A percentile compares a stretch with the other conserved stretches of the same genome.
These are phyloP conservation scores for Leccinum glutinopallens DNA, from an alignment of 1,284 basidiomycete species.

Conservation along the genomic window DNA sequence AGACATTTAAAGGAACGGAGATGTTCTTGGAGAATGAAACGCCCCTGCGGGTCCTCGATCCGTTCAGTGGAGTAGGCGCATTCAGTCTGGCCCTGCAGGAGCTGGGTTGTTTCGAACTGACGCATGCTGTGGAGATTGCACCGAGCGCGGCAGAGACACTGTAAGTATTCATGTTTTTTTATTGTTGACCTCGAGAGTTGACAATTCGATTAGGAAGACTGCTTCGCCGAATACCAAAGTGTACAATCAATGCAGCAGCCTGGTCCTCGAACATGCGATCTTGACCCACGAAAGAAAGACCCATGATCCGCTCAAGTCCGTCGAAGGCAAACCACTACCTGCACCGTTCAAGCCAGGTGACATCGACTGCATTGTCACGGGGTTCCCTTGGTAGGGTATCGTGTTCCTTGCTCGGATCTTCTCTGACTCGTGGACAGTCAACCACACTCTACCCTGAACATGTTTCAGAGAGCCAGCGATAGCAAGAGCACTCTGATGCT, in stretches of 20 bases:
- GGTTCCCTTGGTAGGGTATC: constrained; percentile 67
- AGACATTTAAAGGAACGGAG: constrained; percentile 37
- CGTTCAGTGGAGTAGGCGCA: constrained; percentile 67
- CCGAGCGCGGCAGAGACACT: constrained; percentile 71
- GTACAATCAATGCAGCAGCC: constrained; percentile 64
- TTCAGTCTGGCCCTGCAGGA: constrained; percentile 60
- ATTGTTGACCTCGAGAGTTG: constrained; percentile 1
- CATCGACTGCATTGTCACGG: constrained; percentile 63
- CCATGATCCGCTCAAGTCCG: constrained; percentile 40
- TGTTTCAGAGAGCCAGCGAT: constrained; percentile 55
- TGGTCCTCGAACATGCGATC: constrained; percentile 55
- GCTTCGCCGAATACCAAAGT: constrained; percentile 49
- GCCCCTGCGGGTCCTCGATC: constrained; percentile 55
- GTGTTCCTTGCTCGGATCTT: background rate
- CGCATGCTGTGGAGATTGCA: constrained; percentile 66
- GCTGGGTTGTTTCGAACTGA: constrained; percentile 53
- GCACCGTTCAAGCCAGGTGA: constrained; percentile 50
- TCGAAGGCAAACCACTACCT: constrained; percentile 40
- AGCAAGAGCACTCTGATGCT: constrained; percentile 57
- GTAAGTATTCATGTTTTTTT: constrained; percentile 40
- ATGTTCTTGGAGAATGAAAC: constrained; percentile 28
- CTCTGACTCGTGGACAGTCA: constrained; percentile 40
- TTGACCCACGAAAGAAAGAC: constrained; percentile 46
- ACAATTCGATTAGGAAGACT: constrained; percentile 36
- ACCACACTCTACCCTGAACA: constrained; percentile 58